phyloP scores from a whole-genome alignment of 805 yeast genomes.

The Cyberlindnera euphorbiiphila region DNA sequence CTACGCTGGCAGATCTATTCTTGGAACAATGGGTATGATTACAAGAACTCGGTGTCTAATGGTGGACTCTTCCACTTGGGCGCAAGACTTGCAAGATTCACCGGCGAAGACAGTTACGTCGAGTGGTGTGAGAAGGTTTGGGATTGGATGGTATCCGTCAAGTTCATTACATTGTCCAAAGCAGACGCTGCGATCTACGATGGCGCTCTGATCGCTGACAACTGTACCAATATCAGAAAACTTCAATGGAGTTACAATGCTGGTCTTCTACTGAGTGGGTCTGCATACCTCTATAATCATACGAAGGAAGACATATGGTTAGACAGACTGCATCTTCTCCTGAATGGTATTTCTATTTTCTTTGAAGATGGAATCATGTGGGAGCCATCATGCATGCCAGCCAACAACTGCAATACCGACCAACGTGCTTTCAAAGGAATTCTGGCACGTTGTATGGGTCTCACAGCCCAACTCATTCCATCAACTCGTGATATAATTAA shows the following conservation, averaged over 20 bases:
- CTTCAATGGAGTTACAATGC: conserved; percentile 67
- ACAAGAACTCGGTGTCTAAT: conserved; percentile 88
- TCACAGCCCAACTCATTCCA: conserved; percentile 71
- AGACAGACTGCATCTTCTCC: conserved; percentile 48
- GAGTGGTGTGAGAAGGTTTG: conserved; percentile 74
- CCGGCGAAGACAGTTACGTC: conserved; percentile 66
- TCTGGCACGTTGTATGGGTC: conserved; percentile 67
- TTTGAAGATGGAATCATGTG: conserved; percentile 54
- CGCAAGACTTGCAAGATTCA: conserved; percentile 81
- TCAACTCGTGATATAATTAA: conserved; percentile 33
- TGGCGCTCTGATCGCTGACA: conserved; percentile 48
- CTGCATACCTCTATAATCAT: conserved; percentile 61
- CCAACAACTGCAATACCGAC: conserved; percentile 67
- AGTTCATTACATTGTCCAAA: conserved; percentile 32
- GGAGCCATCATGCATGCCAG: conserved; percentile 80
- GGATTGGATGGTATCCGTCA: conserved; percentile 68
- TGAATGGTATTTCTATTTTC: conserved; percentile 46
- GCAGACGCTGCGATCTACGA: conserved; percentile 42
- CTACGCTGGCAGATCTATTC: conserved; percentile 93
- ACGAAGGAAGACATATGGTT: conserved; percentile 51
- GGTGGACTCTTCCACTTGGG: conserved; percentile 86
- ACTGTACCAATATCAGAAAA: conserved; percentile 45
- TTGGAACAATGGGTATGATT: conserved; percentile 93
- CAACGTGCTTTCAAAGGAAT: conserved; percentile 92
- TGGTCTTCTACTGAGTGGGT: conserved; percentile 63